Evolutionary conservation across 352 stramenopile species (phyloP).

Genomic region (Globisporangium spiculum): DNA sequence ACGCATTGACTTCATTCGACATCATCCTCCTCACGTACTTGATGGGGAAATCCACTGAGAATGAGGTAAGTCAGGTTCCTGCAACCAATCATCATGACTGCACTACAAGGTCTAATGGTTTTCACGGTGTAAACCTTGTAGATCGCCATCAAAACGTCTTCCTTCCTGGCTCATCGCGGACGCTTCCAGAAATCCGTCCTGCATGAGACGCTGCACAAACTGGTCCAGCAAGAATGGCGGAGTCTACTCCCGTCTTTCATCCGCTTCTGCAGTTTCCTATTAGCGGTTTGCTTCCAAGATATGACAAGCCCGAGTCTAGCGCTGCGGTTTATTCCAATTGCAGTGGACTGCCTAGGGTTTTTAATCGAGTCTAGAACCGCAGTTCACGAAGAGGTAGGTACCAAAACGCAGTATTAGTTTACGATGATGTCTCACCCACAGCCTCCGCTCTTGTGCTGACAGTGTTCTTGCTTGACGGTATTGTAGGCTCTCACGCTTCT

Average conservation of each 20-base stretch:
- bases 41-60: slow-evolving; percentile 61
- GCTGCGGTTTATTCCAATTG: slow-evolving; percentile 37
- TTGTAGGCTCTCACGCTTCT: slow-evolving; percentile 61
- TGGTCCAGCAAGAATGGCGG: slow-evolving; percentile 44
- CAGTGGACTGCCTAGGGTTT: slow-evolving; percentile 33
- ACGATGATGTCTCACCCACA: background rate
- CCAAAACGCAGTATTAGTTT: background rate
- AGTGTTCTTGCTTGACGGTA: background rate
- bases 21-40: slow-evolving; percentile 59
- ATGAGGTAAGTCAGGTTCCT: slow-evolving; percentile 32
- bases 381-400: slow-evolving; percentile 58
- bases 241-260: slow-evolving; percentile 43
- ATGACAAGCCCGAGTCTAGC: slow-evolving; percentile 29
- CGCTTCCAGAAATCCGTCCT: slow-evolving; percentile 32
- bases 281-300: slow-evolving; percentile 44
- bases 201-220: slow-evolving; percentile 23
- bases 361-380: slow-evolving; percentile 35
- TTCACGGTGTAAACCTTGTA: slow-evolving; percentile 12
- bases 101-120: background rate
- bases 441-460: background rate
- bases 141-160: slow-evolving; percentile 43
- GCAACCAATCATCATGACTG: background rate
- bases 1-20: slow-evolving; percentile 55
- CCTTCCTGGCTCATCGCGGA: slow-evolving; percentile 36
- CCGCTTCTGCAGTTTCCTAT: slow-evolving; percentile 52